A percentile compares a stretch with the other conserved stretches of the same genome.
Evolutionary conservation across 2,329 filamentous ascomycete genomes (phyloP).

Genomic region (Penicillium sumatraense): DNA sequence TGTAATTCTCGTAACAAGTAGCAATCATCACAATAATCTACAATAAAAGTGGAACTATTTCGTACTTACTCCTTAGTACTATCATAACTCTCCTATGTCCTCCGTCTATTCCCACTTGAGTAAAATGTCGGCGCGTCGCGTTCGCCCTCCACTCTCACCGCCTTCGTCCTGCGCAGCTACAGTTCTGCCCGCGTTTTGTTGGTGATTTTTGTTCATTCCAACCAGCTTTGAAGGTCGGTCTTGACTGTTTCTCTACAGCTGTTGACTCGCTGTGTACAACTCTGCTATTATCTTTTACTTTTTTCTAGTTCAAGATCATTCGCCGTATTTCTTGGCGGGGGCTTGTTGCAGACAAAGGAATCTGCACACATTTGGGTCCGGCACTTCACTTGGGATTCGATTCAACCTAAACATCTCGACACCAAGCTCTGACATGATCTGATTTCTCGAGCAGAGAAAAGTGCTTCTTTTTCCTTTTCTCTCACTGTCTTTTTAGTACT

Average conservation of each 20-base stretch:
- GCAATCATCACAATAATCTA: too few relatives aligned
- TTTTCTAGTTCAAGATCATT: too few relatives aligned
- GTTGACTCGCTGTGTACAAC: neutral
- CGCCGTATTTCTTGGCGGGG: too few relatives aligned
- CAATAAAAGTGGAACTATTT: too few relatives aligned
- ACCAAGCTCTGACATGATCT: neutral
- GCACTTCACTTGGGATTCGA: neutral
- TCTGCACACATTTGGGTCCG: too few relatives aligned
- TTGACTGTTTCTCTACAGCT: neutral
- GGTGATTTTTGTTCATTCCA: slow-evolving; percentile 18
- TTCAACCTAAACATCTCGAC: neutral
- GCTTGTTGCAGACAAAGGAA: neutral
- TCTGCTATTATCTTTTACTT: too few relatives aligned
- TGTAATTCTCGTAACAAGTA: too few relatives aligned
- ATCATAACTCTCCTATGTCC: neutral
- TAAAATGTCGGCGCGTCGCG: slow-evolving; percentile 31
- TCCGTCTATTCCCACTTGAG: slow-evolving; percentile 17
- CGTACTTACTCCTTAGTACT: too few relatives aligned
- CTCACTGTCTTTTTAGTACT: too few relatives aligned
- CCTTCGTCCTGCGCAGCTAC: slow-evolving; percentile 10
- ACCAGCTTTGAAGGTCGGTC: neutral
- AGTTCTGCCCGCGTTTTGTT: slow-evolving; percentile 23
- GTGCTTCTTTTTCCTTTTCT: neutral
- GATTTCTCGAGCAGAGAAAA: neutral
- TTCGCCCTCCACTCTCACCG: slow-evolving; percentile 18